Evolutionary conservation across 1,284 basidiomycete genomes (phyloP).

Genomic region (Leccinum ponderosum): DNA sequence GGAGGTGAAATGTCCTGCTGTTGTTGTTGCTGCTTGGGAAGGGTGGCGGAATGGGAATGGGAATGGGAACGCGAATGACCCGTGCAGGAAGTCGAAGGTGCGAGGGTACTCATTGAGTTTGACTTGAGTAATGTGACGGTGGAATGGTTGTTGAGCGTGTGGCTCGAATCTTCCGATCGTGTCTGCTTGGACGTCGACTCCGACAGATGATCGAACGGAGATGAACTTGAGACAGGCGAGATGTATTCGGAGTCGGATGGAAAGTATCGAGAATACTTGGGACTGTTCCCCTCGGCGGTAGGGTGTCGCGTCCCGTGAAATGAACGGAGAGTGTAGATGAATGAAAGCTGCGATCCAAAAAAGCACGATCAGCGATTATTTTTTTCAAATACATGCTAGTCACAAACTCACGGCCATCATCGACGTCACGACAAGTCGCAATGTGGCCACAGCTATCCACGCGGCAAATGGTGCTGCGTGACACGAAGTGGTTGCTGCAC

Average conservation of each 20-base stretch:
- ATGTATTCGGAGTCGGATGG: constrained; percentile 24
- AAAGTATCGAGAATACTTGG: constrained; percentile 20
- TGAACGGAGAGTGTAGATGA: constrained; percentile 27
- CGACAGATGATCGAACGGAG: constrained; percentile 11
- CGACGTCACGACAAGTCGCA: constrained; percentile 53
- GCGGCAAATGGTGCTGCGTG: constrained; percentile 43
- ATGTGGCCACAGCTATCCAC: constrained; percentile 53
- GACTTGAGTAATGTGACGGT: constrained; percentile 26
- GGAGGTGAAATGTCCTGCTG: constrained; percentile 9
- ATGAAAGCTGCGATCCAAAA: constrained; percentile 36
- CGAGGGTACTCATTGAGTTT: constrained; percentile 30
- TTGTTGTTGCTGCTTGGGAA: not conserved
- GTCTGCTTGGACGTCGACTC: constrained; percentile 16
- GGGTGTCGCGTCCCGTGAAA: constrained; percentile 23
- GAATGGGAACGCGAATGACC: constrained; percentile 26
- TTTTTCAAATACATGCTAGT: not conserved
- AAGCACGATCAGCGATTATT: constrained; percentile 7
- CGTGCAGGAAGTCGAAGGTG: constrained; percentile 27
- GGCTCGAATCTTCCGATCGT: constrained; percentile 23
- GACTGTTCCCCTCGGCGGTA: constrained; percentile 1
- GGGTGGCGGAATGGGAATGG: constrained; percentile 4
- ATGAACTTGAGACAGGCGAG: constrained; percentile 20
- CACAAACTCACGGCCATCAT: constrained; percentile 46
- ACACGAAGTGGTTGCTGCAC: constrained; percentile 30
- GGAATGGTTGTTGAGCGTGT: constrained; percentile 21